Conservation (phyloP, 306 rosid genomes). For the Lathyrus oleraceus region DNA sequence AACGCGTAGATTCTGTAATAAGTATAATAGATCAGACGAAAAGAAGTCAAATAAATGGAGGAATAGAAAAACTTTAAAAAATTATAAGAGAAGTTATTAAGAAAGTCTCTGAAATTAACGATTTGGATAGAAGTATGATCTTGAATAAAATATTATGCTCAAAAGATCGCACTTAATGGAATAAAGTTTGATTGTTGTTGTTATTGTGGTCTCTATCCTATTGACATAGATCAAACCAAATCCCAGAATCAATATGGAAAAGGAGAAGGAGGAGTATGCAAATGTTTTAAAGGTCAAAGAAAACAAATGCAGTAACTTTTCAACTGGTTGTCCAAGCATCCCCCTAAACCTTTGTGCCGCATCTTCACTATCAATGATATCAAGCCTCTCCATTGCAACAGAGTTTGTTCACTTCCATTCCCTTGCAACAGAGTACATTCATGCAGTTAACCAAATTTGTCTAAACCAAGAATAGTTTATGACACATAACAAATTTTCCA, state of each 20-base stretch:
- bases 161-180: too few relatives aligned
- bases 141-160: too few relatives aligned
- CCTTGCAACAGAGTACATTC: neutral
- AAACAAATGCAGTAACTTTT: neutral
- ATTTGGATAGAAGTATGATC: too few relatives aligned
- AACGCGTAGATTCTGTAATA: too few relatives aligned
- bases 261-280: neutral
- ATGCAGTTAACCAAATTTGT: neutral
- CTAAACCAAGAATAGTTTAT: neutral
- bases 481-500: constrained; percentile 38
- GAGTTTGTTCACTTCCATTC: neutral
- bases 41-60: too few relatives aligned
- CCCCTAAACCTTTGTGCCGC: neutral
- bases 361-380: neutral
- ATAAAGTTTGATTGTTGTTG: too few relatives aligned
- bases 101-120: too few relatives aligned
- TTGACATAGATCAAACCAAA: neutral
- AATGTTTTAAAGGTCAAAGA: neutral
- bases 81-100: too few relatives aligned
- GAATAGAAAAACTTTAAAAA: too few relatives aligned
- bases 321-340: neutral
- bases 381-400: too few relatives aligned
- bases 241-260: neutral
- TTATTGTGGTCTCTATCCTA: too few relatives aligned
- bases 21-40: too few relatives aligned